Evolutionary conservation across 352 stramenopile genomes (phyloP).

Genomic region (Phytophthora crassamura): DNA sequence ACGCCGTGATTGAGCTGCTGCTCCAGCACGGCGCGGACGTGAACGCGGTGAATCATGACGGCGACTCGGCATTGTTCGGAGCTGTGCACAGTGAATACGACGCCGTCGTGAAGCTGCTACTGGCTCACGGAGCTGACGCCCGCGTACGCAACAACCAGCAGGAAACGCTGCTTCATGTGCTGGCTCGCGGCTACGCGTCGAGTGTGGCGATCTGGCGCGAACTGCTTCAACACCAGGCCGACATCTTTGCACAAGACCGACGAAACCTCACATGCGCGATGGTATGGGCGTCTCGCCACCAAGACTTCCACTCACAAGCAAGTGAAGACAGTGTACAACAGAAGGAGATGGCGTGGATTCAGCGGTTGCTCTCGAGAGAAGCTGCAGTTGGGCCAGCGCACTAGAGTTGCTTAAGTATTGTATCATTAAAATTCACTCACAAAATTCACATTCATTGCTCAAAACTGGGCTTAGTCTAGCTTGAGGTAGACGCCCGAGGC

Average conservation of each 20-base stretch:
- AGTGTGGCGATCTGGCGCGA: constrained; percentile 35
- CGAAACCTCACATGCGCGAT: constrained; percentile 24
- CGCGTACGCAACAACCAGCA: constrained; percentile 20
- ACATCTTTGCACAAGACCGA: constrained; percentile 26
- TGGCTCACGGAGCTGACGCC: constrained; percentile 26
- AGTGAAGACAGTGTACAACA: neutral
- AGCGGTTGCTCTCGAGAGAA: constrained; percentile 10
- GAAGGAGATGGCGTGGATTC: constrained; percentile 13
- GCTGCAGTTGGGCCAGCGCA: constrained; percentile 4
- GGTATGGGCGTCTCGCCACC: constrained; percentile 22
- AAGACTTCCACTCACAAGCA: neutral
- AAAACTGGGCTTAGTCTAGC: too few species aligned
- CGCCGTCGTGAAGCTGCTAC: constrained; percentile 27
- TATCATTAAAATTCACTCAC: neutral
- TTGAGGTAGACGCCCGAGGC: constrained; percentile 15
- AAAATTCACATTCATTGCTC: neutral
- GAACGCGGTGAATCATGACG: constrained; percentile 32
- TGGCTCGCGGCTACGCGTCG: constrained; percentile 35
- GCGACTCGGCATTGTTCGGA: constrained; percentile 43
- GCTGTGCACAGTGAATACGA: constrained; percentile 31
- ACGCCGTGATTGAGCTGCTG: constrained; percentile 33
- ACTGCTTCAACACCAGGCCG: constrained; percentile 25
- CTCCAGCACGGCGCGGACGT: constrained; percentile 36
- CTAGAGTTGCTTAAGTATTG: too few species aligned
- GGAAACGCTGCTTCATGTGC: constrained; percentile 33